phyloP scores from a whole-genome alignment of 768 basidiomycete genomes.

The Lepiota venenata region DNA sequence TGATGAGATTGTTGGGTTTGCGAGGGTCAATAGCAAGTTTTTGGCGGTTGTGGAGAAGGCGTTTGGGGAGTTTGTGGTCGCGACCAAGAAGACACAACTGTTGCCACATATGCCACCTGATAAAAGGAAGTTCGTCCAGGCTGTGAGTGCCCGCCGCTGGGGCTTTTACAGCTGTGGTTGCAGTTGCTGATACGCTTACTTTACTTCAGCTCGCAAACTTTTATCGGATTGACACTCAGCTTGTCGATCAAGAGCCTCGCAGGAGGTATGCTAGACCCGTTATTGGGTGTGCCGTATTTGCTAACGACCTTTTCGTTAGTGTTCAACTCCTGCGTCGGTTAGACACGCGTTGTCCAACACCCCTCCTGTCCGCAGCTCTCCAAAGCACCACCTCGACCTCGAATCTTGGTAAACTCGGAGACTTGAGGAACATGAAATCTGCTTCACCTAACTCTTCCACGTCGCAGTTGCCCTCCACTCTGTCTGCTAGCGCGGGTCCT shows the following conservation, averaged over 20 bases:
- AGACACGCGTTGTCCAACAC: conserved; percentile 76
- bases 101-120: conserved; percentile 80
- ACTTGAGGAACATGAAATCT: conserved; percentile 37
- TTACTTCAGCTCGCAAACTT: conserved; percentile 58
- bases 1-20: conserved; percentile 62
- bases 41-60: conserved; percentile 72
- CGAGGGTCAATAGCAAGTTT: conserved; percentile 62
- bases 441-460: conserved; percentile 10
- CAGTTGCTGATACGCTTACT: neutral
- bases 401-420: conserved; percentile 60
- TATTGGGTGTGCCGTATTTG: neutral
- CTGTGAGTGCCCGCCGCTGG: conserved; percentile 40
- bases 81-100: conserved; percentile 66
- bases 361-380: conserved; percentile 55
- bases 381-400: conserved; percentile 15
- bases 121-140: conserved; percentile 80
- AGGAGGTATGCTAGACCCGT: conserved; percentile 41
- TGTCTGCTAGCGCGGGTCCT: conserved; percentile 2
- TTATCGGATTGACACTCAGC: conserved; percentile 81
- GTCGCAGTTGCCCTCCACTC: neutral
- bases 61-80: conserved; percentile 74
- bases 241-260: conserved; percentile 91
- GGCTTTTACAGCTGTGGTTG: neutral
- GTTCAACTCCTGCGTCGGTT: conserved; percentile 80
- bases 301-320: conserved; percentile 28